Conservation (phyloP, 179 eudicot species). For the Amaranthus tricolor region DNA sequence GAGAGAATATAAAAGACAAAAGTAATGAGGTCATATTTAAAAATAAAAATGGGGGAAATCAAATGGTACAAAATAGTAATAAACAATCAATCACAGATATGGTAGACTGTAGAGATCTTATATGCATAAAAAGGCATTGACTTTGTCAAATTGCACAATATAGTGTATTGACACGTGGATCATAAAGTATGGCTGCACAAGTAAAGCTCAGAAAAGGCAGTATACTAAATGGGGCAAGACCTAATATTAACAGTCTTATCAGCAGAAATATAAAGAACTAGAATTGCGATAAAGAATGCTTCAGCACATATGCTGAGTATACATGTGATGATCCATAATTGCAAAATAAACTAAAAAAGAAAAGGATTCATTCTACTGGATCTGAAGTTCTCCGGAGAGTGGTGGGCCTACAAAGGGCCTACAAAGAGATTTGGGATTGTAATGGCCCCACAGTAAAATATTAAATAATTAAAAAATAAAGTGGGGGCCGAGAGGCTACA, state of each 20-base stretch:
- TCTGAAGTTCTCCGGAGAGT: no score
- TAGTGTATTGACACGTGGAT: background rate
- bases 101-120: background rate
- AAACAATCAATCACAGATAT: background rate
- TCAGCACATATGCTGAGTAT: background rate
- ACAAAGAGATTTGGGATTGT: no score
- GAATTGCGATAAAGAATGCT: background rate
- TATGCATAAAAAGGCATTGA: background rate
- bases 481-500: no score
- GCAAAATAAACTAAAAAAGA: background rate
- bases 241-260: background rate
- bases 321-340: background rate
- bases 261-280: background rate
- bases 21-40: no score
- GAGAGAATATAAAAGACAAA: no score
- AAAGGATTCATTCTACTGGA: no score
- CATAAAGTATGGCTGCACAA: background rate
- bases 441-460: no score
- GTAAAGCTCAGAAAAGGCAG: background rate
- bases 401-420: no score
- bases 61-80: background rate
- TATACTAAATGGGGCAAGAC: no score
- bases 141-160: background rate
- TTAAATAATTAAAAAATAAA: no score
- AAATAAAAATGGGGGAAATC: no score